A percentile compares a stretch with the other conserved stretches of the same genome.
Conservation (phyloP, 768 basidiomycete species). For the Pisolithus microcarpus region DNA sequence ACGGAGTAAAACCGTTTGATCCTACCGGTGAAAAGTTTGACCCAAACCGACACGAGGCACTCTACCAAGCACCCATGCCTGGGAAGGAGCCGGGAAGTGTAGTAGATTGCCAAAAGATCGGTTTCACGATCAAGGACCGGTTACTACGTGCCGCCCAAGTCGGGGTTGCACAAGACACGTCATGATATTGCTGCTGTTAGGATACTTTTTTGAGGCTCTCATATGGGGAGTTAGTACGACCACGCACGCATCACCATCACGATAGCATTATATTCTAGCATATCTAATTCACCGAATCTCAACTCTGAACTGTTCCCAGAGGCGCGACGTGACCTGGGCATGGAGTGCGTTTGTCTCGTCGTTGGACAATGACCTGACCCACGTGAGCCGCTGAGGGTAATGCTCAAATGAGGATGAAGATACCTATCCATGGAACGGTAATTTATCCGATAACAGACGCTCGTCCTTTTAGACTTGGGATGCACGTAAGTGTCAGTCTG, state of each 20-base stretch:
- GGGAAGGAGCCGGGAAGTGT: constrained; percentile 85
- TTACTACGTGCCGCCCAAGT: constrained; percentile 93
- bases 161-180: constrained; percentile 77
- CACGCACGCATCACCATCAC: constrained; percentile 19
- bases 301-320: constrained; percentile 64
- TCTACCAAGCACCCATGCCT: constrained; percentile 90
- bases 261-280: constrained; percentile 31
- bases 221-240: constrained; percentile 11
- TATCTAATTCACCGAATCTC: constrained; percentile 72
- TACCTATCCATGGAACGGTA: constrained; percentile 97
- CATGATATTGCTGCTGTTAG: constrained; percentile 20
- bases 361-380: constrained; percentile 70
- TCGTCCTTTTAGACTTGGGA: constrained; percentile 74
- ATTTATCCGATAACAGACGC: constrained; percentile 84
- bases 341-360: constrained; percentile 86
- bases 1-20: constrained; percentile 88
- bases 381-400: constrained; percentile 1
- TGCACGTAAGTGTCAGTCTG: constrained; percentile 91
- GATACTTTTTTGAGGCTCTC: constrained; percentile 23
- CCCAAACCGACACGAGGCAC: constrained; percentile 91
- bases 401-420: constrained; percentile 5
- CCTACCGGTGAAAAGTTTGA: constrained; percentile 91
- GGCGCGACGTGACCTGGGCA: constrained; percentile 44
- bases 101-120: constrained; percentile 83
- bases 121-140: constrained; percentile 92